These are phyloP conservation scores for Fusarium circinatum DNA, from an alignment of 2,329 filamentous ascomycete species.

Conservation along the genomic window DNA sequence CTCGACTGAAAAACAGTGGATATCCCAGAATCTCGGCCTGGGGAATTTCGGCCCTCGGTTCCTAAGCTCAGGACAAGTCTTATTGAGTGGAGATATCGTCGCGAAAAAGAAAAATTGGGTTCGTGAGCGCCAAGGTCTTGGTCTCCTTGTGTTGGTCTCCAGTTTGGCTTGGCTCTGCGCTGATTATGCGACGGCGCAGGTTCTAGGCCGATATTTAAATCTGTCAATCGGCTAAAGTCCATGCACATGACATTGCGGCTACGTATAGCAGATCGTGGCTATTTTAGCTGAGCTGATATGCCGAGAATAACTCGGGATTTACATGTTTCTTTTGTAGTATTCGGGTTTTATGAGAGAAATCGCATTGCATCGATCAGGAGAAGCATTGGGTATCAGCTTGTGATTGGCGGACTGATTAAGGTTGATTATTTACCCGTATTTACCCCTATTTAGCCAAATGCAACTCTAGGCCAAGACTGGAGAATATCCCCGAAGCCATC, in stretches of 20 bases:
- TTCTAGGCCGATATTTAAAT: background rate
- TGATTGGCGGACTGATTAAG: slow-evolving; percentile 15
- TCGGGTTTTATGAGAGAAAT: background rate
- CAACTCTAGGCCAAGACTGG: slow-evolving; percentile 13
- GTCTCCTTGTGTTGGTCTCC: slow-evolving; percentile 1
- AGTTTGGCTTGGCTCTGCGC: slow-evolving; percentile 9
- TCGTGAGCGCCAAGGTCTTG: slow-evolving; percentile 22
- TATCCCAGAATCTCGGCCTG: background rate
- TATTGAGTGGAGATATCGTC: slow-evolving; percentile 15
- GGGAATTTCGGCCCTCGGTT: slow-evolving; percentile 26
- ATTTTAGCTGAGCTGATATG: background rate
- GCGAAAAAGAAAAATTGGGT: background rate
- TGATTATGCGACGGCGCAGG: slow-evolving; percentile 1
- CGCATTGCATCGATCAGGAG: background rate
- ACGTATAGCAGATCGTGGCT: background rate
- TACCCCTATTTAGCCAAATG: slow-evolving; percentile 25
- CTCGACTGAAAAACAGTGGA: background rate
- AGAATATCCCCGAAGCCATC: slow-evolving; percentile 1
- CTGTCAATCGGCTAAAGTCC: background rate
- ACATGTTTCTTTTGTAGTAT: background rate
- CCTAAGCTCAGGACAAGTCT: slow-evolving; percentile 18
- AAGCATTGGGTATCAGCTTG: background rate
- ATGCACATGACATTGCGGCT: background rate
- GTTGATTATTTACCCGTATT: slow-evolving; percentile 23
- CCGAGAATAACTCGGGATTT: background rate